Evolutionary conservation across 179 eudicot genomes (phyloP).

Genomic region (Camellia oleifera): DNA sequence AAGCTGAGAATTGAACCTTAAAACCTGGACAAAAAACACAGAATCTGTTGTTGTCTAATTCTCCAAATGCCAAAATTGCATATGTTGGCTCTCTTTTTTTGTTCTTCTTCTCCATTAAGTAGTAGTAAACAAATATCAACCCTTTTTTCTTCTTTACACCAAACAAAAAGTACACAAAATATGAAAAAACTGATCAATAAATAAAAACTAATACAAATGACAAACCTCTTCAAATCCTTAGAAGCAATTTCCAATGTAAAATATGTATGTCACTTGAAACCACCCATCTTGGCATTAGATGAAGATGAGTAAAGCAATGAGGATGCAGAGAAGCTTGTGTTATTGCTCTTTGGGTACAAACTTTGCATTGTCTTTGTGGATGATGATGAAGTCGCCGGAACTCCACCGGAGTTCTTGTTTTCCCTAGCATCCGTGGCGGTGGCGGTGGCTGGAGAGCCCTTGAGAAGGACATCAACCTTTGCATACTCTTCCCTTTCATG

Average conservation of each 20-base stretch:
- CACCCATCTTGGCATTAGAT: constrained; percentile 25
- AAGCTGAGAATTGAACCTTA: constrained; percentile 17
- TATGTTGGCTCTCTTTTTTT: constrained; percentile 27
- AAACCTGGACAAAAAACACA: constrained; percentile 14
- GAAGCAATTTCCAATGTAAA: no score
- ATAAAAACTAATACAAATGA: neutral
- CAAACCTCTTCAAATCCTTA: neutral
- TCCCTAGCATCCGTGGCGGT: neutral
- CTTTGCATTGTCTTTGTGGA: constrained; percentile 13
- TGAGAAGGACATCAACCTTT: constrained; percentile 34
- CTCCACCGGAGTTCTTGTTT: constrained; percentile 18
- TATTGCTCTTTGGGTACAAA: constrained; percentile 41
- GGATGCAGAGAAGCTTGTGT: constrained; percentile 70
- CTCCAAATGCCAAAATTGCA: constrained; percentile 32
- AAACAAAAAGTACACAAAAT: neutral
- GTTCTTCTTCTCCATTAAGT: neutral
- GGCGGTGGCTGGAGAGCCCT: constrained; percentile 28
- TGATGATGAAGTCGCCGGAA: constrained; percentile 25
- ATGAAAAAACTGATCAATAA: no score
- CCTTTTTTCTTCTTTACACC: constrained; percentile 24
- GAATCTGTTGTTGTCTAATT: neutral
- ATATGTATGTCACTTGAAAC: constrained; percentile 25
- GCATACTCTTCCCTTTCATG: constrained; percentile 51
- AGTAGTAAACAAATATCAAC: constrained; percentile 7
- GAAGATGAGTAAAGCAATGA: constrained; percentile 68